Conservation (phyloP, 2,329 filamentous ascomycete species). For the Aureobasidium sp. region DNA sequence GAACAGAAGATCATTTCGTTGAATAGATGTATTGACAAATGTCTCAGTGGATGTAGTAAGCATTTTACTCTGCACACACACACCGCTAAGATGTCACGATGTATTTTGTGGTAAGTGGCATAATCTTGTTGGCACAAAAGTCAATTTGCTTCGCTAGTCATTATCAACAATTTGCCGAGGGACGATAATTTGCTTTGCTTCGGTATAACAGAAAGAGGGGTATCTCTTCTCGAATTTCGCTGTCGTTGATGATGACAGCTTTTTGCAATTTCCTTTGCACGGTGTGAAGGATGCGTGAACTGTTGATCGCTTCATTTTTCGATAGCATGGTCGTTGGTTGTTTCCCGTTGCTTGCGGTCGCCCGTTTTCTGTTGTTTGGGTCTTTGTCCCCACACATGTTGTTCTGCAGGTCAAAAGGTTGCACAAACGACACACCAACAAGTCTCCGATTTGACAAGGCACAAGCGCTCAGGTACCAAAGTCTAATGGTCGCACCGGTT, state of each 20-base stretch:
- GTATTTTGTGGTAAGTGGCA: not conserved
- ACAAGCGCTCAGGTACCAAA: constrained; percentile 9
- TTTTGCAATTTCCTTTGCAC: not conserved
- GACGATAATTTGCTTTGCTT: not conserved
- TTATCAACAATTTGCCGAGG: not conserved
- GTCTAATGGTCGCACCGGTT: constrained; percentile 6
- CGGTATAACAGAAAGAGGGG: not conserved
- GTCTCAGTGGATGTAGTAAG: not conserved
- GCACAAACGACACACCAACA: not conserved
- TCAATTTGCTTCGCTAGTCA: not conserved
- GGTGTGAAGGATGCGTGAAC: not conserved
- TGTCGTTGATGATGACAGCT: not conserved
- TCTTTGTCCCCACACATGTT: not conserved
- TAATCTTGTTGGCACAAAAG: not conserved
- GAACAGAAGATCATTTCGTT: not conserved
- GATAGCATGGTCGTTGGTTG: not conserved
- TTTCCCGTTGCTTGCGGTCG: too few relatives aligned
- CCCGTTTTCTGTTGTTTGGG: not conserved
- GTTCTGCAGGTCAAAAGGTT: not conserved
- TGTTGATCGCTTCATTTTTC: constrained; percentile 6
- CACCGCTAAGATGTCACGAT: not conserved
- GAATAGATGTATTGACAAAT: not conserved
- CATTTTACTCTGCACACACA: not conserved
- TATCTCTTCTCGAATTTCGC: not conserved
- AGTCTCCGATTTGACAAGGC: constrained; percentile 7